Conservation (phyloP, 768 basidiomycete species). For the Infundibulicybe gibba region DNA sequence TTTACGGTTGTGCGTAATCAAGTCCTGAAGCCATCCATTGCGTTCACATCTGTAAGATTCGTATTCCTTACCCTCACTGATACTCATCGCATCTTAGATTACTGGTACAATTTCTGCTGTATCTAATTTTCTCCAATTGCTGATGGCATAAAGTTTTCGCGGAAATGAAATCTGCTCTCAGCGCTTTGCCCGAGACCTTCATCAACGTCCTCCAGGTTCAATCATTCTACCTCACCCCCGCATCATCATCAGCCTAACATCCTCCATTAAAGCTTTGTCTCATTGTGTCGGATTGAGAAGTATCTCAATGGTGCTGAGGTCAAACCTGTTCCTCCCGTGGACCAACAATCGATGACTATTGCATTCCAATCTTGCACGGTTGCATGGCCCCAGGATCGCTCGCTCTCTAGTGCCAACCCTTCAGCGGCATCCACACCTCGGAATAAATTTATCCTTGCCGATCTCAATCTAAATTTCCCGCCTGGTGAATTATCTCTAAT, state of each 20-base stretch:
- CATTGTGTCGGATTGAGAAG: constrained; percentile 86
- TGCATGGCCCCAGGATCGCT: constrained; percentile 85
- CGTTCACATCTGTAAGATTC: constrained; percentile 67
- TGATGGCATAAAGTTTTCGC: constrained; percentile 61
- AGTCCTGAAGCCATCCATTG: constrained; percentile 74
- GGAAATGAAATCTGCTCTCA: constrained; percentile 86
- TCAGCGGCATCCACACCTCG: constrained; percentile 70
- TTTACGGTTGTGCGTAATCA: constrained; percentile 71
- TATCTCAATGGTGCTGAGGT: constrained; percentile 81
- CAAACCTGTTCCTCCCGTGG: constrained; percentile 51
- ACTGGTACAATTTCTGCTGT: constrained; percentile 19
- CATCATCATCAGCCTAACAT: neutral
- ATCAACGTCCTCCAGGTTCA: constrained; percentile 82
- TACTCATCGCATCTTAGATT: constrained; percentile 44
- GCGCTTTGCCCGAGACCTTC: constrained; percentile 85
- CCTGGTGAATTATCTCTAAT: constrained; percentile 75
- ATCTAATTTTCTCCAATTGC: neutral
- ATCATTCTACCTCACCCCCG: neutral
- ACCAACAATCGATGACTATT: constrained; percentile 55
- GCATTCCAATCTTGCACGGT: constrained; percentile 82
- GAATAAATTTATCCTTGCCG: constrained; percentile 77
- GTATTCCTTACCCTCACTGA: constrained; percentile 36
- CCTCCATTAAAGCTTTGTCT: constrained; percentile 61
- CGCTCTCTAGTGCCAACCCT: constrained; percentile 37
- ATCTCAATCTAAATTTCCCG: constrained; percentile 77